These are phyloP conservation scores for Nothopassalora personata DNA, from an alignment of 2,329 filamentous ascomycete species.

Conservation along the genomic window DNA sequence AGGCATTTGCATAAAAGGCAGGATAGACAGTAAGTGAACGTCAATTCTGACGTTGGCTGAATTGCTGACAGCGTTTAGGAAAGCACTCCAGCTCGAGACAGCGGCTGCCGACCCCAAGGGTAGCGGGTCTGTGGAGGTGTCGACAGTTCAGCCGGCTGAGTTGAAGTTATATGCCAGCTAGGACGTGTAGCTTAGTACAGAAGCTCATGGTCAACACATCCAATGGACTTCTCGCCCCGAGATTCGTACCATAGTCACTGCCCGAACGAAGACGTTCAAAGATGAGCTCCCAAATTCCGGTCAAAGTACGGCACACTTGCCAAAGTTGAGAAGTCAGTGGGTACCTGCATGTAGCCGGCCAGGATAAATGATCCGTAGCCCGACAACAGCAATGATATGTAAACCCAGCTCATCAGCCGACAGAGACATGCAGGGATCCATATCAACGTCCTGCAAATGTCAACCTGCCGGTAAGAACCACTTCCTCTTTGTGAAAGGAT, in stretches of 20 bases:
- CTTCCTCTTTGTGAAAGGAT: too few species aligned
- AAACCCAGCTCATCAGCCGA: not conserved
- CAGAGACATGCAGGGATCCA: not conserved
- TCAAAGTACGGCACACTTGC: not conserved
- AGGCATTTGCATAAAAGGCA: conserved; percentile 40
- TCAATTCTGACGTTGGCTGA: not conserved
- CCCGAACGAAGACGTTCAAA: too few species aligned
- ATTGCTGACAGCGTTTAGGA: not conserved
- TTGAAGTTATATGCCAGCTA: not conserved
- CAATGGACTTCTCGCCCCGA: too few species aligned
- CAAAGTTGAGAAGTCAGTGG: not conserved
- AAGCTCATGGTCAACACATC: not conserved
- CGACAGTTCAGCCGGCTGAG: not conserved
- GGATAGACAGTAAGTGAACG: not conserved
- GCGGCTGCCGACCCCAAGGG: not conserved
- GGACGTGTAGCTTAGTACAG: not conserved
- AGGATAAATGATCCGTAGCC: not conserved
- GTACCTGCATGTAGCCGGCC: not conserved
- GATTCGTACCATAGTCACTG: not conserved
- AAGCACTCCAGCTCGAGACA: not conserved
- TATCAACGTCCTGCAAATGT: not conserved
- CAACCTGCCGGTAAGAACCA: too few species aligned
- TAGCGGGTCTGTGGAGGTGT: not conserved
- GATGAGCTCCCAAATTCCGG: not conserved
- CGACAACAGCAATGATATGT: not conserved